Evolutionary conservation across 768 basidiomycete genomes (phyloP), one percentile per base, ranked within the genome.

Genomic region (Hypholoma fasciculare): DNA sequence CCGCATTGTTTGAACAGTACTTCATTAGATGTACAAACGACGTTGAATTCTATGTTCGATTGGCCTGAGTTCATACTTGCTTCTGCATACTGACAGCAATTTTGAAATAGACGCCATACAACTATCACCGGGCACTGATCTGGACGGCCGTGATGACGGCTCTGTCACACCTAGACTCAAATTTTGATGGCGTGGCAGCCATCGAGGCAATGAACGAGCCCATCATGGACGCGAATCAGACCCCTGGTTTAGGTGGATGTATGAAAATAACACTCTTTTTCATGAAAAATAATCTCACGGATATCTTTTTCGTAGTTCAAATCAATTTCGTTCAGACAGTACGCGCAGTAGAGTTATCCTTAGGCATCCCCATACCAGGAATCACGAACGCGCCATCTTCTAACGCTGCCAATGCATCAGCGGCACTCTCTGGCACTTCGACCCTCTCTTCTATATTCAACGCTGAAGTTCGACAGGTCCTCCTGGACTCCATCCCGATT

Each of bases 61-160:
- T 5, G 30, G 30, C 6, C 6, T 5, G 6, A 34, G 9, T 7
- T 34, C 30, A 34, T 34, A 34, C 30, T 9, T 34, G 27, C 6
- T 34, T 34, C 6, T 34, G 6, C 30, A 7, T 60, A 38, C 61
- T 39, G 23, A 50, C 34, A 26, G 19, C 16, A 7, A 37, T 19
- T 27, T 30, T 27, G n/a, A 40, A 40, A 20, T 54, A 89, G 90
- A 92, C 87, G 1, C 73, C 75, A 4, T 75, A 82, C 52, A 93
- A 93, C 68, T 93, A 90, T 61, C 81, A 84, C 58, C 86, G 91
- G 6, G 91, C 91, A 7, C 74, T 93, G 47, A 73, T 87, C n/a
- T 93, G 91, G 91, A 84, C 89, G 0, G 85, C 85, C 12, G 87
- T 92, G 17, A 92, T 92, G 86, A 87, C 91, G 0, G 71, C 80